Percentiles rank a stretch among this genome's conserved stretches.
phyloP scores from a whole-genome alignment of 768 basidiomycete genomes.

The Psilocybe cyanescens region DNA sequence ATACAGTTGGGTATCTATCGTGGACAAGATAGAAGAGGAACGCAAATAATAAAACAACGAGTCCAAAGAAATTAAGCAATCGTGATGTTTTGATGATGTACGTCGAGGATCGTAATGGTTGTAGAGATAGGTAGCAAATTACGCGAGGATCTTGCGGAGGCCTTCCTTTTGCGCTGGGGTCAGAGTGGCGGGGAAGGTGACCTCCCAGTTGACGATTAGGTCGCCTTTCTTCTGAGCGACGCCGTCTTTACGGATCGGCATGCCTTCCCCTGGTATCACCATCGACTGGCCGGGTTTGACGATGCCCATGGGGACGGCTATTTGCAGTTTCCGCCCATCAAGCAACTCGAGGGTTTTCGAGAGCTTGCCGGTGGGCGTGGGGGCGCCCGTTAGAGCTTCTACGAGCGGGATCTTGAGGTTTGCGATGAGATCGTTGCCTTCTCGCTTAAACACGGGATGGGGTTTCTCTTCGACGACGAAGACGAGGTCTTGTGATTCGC shows the following conservation, averaged over 20 bases:
- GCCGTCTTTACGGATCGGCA: slow-evolving; percentile 88
- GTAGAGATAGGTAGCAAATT: neutral
- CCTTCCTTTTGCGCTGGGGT: slow-evolving; percentile 82
- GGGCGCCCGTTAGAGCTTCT: slow-evolving; percentile 73
- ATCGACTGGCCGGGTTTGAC: slow-evolving; percentile 82
- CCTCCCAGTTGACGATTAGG: slow-evolving; percentile 80
- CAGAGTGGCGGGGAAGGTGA: slow-evolving; percentile 80
- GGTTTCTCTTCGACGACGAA: slow-evolving; percentile 98
- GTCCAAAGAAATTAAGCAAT: neutral
- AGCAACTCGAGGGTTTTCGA: slow-evolving; percentile 66
- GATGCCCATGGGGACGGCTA: slow-evolving; percentile 65
- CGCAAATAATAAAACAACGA: neutral
- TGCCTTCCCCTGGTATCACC: slow-evolving; percentile 76
- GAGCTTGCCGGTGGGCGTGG: slow-evolving; percentile 33
- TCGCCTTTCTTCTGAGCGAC: slow-evolving; percentile 78
- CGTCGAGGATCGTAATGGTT: too few relatives aligned
- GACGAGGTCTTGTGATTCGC: slow-evolving; percentile 87
- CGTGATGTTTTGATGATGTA: neutral
- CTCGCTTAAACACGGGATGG: slow-evolving; percentile 74
- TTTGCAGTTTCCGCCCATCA: slow-evolving; percentile 79
- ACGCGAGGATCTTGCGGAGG: slow-evolving; percentile 5
- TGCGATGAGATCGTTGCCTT: slow-evolving; percentile 79
- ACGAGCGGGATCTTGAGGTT: slow-evolving; percentile 71
- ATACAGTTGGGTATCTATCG: slow-evolving; percentile 11
- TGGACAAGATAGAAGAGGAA: neutral